Evolutionary conservation across 352 stramenopile genomes (phyloP), one percentile per base, ranked within the genome.

Genomic region (Phytophthora litchii): DNA sequence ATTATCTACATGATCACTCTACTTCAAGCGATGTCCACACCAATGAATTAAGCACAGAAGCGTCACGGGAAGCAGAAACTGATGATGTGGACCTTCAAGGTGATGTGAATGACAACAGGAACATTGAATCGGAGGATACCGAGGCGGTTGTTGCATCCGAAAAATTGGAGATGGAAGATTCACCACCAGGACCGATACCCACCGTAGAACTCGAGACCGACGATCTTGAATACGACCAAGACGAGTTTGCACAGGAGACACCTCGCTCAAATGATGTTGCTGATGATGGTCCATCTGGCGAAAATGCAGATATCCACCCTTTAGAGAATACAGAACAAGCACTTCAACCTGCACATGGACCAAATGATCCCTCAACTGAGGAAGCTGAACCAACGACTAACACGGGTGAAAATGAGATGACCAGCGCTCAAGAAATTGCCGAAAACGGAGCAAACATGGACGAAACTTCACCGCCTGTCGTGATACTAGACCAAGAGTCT

Each of bases 171-270:
- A 10, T 9, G n/a, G 13, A 36, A 1, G 43, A 61, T 9, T 13
- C 4, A 47, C 29, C 35, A 25, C 5, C 14, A 46, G 37, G 57
- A 43, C 29, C 29, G 8, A 21, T 27, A 46, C 19, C 3, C 23
- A 31, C 11, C 29, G 12, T 3, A 48, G 58, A 51, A 16, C 16
- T 23, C 1, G 57, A 61, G 12, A 27, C 50, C 13, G 45, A 64
- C 7, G 40, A 67, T 34, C 17, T 49, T 41, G 3, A 12, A 11
- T 68, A 68, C 31, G 53, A 68, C 5, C 53, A 68, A 31, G 60
- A 64, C 10, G 60, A 64, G 0, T 68, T 68, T 45, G 40, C 38
- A 35, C 46, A 64, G 35, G 46, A 54, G 14, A 67, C 58, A 34
- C 27, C 41, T 2, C 50, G 42, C 0, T 12, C 19, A 13, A 42